A percentile compares a stretch with the other conserved stretches of the same genome.
Conservation (phyloP, 2,329 filamentous ascomycete genomes). For the Ophiocordyceps unilateralis region DNA sequence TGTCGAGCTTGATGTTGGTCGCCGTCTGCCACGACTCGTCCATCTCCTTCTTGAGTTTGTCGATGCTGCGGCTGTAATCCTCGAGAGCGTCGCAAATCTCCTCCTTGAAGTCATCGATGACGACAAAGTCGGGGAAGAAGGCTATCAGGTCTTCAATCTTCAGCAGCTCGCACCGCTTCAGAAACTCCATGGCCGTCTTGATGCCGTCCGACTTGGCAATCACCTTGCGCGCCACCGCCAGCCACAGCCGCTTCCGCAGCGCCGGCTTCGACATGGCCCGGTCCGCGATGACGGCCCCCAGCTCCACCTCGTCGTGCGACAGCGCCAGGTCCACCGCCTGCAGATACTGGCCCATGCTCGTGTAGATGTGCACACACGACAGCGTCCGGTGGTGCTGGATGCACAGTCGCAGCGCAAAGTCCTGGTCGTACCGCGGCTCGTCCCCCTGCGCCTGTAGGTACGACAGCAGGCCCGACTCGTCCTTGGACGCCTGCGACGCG, state of each 20-base stretch:
- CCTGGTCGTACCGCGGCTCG: slow-evolving; percentile 77
- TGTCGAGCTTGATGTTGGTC: slow-evolving; percentile 78
- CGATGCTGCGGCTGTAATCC: slow-evolving; percentile 83
- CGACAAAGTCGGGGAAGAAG: slow-evolving; percentile 96
- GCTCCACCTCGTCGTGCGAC: slow-evolving; percentile 74
- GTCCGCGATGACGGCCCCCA: slow-evolving; percentile 80
- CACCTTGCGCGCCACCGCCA: slow-evolving; percentile 86
- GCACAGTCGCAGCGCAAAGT: slow-evolving; percentile 88
- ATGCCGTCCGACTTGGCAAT: slow-evolving; percentile 77
- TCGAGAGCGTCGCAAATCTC: slow-evolving; percentile 91
- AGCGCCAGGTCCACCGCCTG: slow-evolving; percentile 87
- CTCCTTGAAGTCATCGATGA: slow-evolving; percentile 98
- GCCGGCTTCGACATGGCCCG: slow-evolving; percentile 61
- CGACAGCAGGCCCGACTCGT: slow-evolving; percentile 69
- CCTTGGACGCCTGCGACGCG: slow-evolving; percentile 65
- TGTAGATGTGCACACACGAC: slow-evolving; percentile 94
- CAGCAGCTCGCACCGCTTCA: slow-evolving; percentile 78
- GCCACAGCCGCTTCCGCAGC: slow-evolving; percentile 86
- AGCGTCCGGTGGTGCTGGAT: slow-evolving; percentile 88
- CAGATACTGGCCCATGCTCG: slow-evolving; percentile 83
- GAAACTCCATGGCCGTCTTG: slow-evolving; percentile 83
- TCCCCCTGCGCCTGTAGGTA: slow-evolving; percentile 86
- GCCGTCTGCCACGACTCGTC: slow-evolving; percentile 83
- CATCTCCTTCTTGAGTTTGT: slow-evolving; percentile 81
- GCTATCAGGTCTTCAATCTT: slow-evolving; percentile 94